Percentiles rank a stretch among this genome's conserved stretches.
These are phyloP conservation scores for Candida quercuum DNA, from an alignment of 805 yeast species.

Conservation along the genomic window DNA sequence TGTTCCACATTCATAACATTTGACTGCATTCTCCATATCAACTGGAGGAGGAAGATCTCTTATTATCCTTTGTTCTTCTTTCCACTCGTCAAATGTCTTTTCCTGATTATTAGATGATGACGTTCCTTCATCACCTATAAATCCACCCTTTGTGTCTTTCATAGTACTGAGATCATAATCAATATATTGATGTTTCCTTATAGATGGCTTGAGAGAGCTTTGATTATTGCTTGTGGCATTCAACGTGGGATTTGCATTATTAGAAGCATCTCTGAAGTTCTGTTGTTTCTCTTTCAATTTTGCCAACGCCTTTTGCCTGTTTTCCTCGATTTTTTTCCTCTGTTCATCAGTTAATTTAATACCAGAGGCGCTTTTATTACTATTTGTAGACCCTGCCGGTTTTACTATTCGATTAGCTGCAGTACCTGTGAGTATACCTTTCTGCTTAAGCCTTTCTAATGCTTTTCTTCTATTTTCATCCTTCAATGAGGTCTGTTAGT, in stretches of 20 bases:
- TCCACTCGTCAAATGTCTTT: slow-evolving; percentile 43
- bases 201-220: slow-evolving; percentile 41
- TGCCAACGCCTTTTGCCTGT: slow-evolving; percentile 49
- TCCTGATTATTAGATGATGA: slow-evolving; percentile 32
- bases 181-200: slow-evolving; percentile 61
- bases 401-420: slow-evolving; percentile 13
- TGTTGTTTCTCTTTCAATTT: slow-evolving; percentile 30
- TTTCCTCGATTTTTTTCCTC: slow-evolving; percentile 41
- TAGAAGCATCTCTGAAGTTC: slow-evolving; percentile 34
- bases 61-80: slow-evolving; percentile 37
- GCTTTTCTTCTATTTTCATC: slow-evolving; percentile 63
- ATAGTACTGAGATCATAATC: slow-evolving; percentile 89
- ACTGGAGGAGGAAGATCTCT: slow-evolving; percentile 66
- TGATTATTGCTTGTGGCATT: background rate
- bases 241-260: slow-evolving; percentile 17
- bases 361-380: slow-evolving; percentile 10
- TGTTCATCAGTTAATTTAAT: slow-evolving; percentile 44
- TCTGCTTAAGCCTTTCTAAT: slow-evolving; percentile 47
- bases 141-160: slow-evolving; percentile 85
- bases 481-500: slow-evolving; percentile 24
- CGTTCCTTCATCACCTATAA: slow-evolving; percentile 10
- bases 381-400: slow-evolving; percentile 9
- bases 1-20: slow-evolving; percentile 78
- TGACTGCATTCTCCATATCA: slow-evolving; percentile 69
- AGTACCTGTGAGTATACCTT: slow-evolving; percentile 27